A percentile compares a stretch with the other conserved stretches of the same genome.
Evolutionary conservation across 768 basidiomycete genomes (phyloP).

Genomic region (Crepidotus variabilis): DNA sequence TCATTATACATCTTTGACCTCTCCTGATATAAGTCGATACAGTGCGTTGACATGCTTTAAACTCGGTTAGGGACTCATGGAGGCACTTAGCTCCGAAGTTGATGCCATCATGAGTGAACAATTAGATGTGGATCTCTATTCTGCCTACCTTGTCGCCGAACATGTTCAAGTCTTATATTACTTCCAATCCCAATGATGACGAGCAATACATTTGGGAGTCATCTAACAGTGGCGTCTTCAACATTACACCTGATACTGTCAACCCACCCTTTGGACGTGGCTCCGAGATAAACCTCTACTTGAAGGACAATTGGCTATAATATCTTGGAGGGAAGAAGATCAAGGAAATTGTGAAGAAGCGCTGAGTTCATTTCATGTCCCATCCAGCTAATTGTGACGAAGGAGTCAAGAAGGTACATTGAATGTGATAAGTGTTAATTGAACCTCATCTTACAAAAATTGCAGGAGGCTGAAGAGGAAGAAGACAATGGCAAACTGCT

Average conservation of each 20-base stretch:
- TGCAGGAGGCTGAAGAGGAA: constrained; percentile 76
- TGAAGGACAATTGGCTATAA: constrained; percentile 99
- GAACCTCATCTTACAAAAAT: constrained; percentile 6
- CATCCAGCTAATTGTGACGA: constrained; percentile 96
- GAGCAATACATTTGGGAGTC: constrained; percentile 99
- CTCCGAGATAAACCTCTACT: constrained; percentile 84
- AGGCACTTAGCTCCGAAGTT: constrained; percentile 87
- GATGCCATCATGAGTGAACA: constrained; percentile 97
- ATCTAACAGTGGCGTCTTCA: constrained; percentile 98
- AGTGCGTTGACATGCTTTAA: constrained; percentile 6
- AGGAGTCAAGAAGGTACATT: constrained; percentile 98
- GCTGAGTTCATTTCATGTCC: constrained; percentile 99
- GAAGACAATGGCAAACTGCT: constrained; percentile 72
- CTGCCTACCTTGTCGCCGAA: constrained; percentile 98
- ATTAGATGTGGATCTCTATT: constrained; percentile 99
- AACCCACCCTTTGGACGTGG: constrained; percentile 92
- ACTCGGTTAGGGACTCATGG: constrained; percentile 87
- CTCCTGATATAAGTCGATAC: background rate
- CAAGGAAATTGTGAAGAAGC: constrained; percentile 99
- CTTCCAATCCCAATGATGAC: constrained; percentile 99
- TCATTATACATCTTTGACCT: constrained; percentile 90
- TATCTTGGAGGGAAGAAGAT: constrained; percentile 99
- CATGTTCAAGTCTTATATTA: constrained; percentile 96
- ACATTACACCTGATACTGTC: constrained; percentile 89
- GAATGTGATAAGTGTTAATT: background rate